phyloP scores from a whole-genome alignment of 106 monocot species.

The Platanthera guangdongensis region DNA sequence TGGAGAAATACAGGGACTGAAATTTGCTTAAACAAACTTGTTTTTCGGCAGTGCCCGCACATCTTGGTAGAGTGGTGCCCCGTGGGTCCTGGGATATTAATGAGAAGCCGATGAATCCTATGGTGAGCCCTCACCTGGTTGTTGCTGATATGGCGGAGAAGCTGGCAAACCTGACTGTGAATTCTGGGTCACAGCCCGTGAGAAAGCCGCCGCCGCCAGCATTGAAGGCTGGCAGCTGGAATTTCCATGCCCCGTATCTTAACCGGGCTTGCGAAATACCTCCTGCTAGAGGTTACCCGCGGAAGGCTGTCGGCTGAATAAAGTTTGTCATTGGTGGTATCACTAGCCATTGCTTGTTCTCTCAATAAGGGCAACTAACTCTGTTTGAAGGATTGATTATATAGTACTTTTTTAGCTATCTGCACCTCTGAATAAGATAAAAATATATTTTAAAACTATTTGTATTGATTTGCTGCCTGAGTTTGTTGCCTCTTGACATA shows the following conservation, averaged over 20 bases:
- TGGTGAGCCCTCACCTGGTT: neutral
- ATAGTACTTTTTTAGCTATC: too few relatives aligned
- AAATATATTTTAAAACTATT: too few relatives aligned
- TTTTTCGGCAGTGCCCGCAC: neutral
- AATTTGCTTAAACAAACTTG: neutral
- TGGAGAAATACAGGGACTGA: neutral
- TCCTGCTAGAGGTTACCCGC: constrained; percentile 19
- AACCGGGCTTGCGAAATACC: constrained; percentile 25
- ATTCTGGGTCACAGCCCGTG: constrained; percentile 12
- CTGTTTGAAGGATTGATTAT: too few relatives aligned
- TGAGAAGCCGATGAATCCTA: neutral
- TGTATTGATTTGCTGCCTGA: too few relatives aligned
- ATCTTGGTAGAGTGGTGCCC: neutral
- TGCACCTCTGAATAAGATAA: too few relatives aligned
- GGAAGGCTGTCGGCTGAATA: constrained; percentile 27
- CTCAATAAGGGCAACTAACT: too few relatives aligned
- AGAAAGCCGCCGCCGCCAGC: constrained; percentile 19
- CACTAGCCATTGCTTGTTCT: too few relatives aligned
- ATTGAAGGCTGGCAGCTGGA: constrained; percentile 70
- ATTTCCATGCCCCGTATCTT: constrained; percentile 15
- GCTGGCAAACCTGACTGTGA: constrained; percentile 15
- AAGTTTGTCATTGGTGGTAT: neutral
- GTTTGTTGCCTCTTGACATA: too few relatives aligned
- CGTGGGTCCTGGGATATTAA: neutral
- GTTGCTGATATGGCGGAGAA: constrained; percentile 1